Evolutionary conservation across 2,329 filamentous ascomycete genomes (phyloP), one percentile per base, ranked within the genome.

Genomic region (Zymoseptoria passerinii): DNA sequence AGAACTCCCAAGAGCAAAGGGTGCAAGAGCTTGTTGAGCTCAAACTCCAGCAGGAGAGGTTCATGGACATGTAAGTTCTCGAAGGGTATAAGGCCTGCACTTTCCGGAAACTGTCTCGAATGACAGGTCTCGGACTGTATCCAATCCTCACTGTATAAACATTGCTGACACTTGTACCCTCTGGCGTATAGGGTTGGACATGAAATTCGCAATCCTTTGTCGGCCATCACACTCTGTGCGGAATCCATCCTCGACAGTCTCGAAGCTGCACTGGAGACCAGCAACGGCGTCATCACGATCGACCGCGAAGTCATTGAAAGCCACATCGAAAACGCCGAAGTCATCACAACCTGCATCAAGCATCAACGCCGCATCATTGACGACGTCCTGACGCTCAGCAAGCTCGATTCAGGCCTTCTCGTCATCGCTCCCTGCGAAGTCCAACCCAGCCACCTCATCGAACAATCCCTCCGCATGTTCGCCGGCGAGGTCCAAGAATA

Each of bases 341-440:
- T 67, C 8, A 71, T 71, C 49, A 62, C 65, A 8, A 59, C 65
- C n/a, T 71, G 70, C 40, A 68, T 68, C 1, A 59, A 64, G 44
- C 69, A 71, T 53, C 68, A 70, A 53, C 68, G 70, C 58, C 68
- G 75, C 13, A 78, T 79, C 35, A 76, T 78, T 4, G 77, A 78
- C 58, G 77, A 79, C 59, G 72, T 79, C 1, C 65, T 79, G n/a
- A 77, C 75, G 1, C 64, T 78, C 7, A 74, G 72, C 13, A 78
- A 70, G 40, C 65, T 72, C 4, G 69, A 70, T 40, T 66, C 67
- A 1, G 62, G 66, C 18, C 56, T 71, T 35, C 61, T 71, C 1
- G 70, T 71, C 1, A 72, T 76, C 28, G 73, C 71, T 3, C 74
- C 75, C 0, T 70, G 67, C 48, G 66, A 70, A 10, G 69, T 72